Evolutionary conservation across 192 early-diverging fungal genomes (phyloP).

Genomic region (Coemansia aciculifera): DNA sequence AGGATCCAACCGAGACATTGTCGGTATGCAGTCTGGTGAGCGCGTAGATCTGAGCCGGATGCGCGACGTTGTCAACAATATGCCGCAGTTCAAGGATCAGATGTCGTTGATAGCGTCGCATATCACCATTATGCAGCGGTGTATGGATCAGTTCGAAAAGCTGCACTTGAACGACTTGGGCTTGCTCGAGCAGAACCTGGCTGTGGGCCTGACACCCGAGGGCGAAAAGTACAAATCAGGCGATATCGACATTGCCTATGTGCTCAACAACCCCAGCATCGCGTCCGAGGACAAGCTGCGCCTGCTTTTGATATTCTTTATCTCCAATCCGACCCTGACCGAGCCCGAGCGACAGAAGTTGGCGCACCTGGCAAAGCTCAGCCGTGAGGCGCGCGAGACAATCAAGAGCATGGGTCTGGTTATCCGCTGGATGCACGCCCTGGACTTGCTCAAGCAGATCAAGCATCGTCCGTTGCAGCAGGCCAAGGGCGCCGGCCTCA

Average conservation of each 20-base stretch:
- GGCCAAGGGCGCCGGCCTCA: slow-evolving; percentile 24
- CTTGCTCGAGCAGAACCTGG: slow-evolving; percentile 58
- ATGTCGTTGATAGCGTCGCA: slow-evolving; percentile 53
- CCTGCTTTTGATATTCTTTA: slow-evolving; percentile 41
- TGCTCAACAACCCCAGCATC: slow-evolving; percentile 50
- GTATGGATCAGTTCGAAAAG: slow-evolving; percentile 55
- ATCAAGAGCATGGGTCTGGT: slow-evolving; percentile 54
- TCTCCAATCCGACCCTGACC: slow-evolving; percentile 47
- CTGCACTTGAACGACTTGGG: slow-evolving; percentile 50
- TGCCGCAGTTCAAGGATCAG: slow-evolving; percentile 57
- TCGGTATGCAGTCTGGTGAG: slow-evolving; percentile 41
- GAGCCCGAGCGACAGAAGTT: slow-evolving; percentile 51
- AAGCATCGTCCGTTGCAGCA: slow-evolving; percentile 36
- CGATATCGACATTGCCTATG: slow-evolving; percentile 49
- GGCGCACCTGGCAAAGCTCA: slow-evolving; percentile 49
- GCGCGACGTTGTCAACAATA: slow-evolving; percentile 48
- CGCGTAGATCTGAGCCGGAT: slow-evolving; percentile 42
- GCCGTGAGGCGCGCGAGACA: slow-evolving; percentile 45
- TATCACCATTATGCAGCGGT: slow-evolving; percentile 56
- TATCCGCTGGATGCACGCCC: slow-evolving; percentile 51
- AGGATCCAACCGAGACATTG: slow-evolving; percentile 44
- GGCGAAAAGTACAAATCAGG: slow-evolving; percentile 50
- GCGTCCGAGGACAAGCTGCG: slow-evolving; percentile 52
- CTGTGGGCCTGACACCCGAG: slow-evolving; percentile 51
- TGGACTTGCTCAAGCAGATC: slow-evolving; percentile 50